These are phyloP conservation scores for Avena atlantica DNA, from an alignment of 176 grass and related monocot species.

Conservation along the genomic window DNA sequence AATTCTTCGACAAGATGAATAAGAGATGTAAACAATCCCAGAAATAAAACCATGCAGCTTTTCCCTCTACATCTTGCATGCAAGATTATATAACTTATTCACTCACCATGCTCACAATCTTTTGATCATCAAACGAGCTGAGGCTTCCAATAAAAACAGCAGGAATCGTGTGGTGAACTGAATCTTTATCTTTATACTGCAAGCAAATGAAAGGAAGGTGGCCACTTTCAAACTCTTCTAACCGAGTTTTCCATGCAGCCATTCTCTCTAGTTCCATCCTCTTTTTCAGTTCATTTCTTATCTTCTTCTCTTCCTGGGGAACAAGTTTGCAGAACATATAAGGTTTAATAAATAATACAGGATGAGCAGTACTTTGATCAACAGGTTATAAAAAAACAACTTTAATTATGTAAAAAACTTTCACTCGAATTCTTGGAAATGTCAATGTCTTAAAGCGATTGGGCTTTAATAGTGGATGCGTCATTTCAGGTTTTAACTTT, in stretches of 20 bases:
- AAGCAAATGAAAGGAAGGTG: constrained; percentile 96
- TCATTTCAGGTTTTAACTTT: constrained; percentile 20
- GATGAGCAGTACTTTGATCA: constrained; percentile 25
- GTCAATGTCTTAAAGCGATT: neutral
- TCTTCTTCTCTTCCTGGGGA: constrained; percentile 80
- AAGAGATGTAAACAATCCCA: constrained; percentile 16
- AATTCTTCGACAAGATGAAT: constrained; percentile 1
- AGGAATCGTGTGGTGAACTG: constrained; percentile 81
- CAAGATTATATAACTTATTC: neutral
- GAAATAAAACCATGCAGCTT: constrained; percentile 14
- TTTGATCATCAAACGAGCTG: constrained; percentile 64
- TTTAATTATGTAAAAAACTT: constrained; percentile 10
- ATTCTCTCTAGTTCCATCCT: constrained; percentile 94
- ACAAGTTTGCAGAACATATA: neutral
- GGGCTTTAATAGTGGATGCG: neutral
- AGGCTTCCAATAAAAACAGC: constrained; percentile 89
- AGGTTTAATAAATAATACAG: constrained; percentile 29
- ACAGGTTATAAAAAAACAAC: constrained; percentile 8
- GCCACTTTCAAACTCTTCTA: constrained; percentile 83
- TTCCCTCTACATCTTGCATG: constrained; percentile 11
- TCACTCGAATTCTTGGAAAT: constrained; percentile 21
- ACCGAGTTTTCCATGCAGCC: constrained; percentile 75
- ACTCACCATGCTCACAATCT: constrained; percentile 68
- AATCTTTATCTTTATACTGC: constrained; percentile 97
- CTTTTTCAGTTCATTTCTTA: constrained; percentile 75